phyloP scores from a whole-genome alignment of 345 rosid species.

The Sonneratia caseolaris region DNA sequence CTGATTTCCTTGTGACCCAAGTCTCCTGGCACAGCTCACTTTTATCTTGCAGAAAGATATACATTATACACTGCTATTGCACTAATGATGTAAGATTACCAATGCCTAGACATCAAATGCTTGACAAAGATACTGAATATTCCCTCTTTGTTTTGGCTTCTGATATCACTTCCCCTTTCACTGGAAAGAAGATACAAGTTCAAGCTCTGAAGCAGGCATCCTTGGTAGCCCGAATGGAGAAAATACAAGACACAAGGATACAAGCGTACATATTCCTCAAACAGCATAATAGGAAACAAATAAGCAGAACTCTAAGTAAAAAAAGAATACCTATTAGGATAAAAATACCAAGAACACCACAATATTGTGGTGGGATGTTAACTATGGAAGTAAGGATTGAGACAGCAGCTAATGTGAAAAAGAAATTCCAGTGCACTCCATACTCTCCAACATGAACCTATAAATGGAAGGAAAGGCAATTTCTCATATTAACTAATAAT shows the following conservation, averaged over 20 bases:
- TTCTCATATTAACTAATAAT: background rate
- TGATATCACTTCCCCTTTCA: constrained; percentile 55
- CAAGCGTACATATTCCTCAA: background rate
- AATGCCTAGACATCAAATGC: constrained; percentile 9
- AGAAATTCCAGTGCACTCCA: constrained; percentile 94
- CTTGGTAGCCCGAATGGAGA: constrained; percentile 55
- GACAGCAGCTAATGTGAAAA: constrained; percentile 83
- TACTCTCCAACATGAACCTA: constrained; percentile 82
- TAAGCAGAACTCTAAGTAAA: constrained; percentile 17
- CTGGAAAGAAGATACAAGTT: constrained; percentile 62
- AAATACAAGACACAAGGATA: background rate
- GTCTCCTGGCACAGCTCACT: too few relatives aligned
- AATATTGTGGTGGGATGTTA: constrained; percentile 53
- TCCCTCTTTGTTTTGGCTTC: constrained; percentile 88
- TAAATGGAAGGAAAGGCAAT: background rate
- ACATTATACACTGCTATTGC: background rate
- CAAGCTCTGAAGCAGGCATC: constrained; percentile 53
- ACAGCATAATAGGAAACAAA: background rate
- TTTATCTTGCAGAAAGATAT: background rate
- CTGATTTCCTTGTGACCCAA: too few relatives aligned
- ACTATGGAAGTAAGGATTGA: constrained; percentile 53
- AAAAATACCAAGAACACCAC: constrained; percentile 57
- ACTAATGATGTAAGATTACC: background rate
- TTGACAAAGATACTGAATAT: constrained; percentile 69
- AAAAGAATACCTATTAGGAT: constrained; percentile 49